Evolutionary conservation across 176 grass and related monocot genomes (phyloP).

Genomic region (Phoenix roebelenii): DNA sequence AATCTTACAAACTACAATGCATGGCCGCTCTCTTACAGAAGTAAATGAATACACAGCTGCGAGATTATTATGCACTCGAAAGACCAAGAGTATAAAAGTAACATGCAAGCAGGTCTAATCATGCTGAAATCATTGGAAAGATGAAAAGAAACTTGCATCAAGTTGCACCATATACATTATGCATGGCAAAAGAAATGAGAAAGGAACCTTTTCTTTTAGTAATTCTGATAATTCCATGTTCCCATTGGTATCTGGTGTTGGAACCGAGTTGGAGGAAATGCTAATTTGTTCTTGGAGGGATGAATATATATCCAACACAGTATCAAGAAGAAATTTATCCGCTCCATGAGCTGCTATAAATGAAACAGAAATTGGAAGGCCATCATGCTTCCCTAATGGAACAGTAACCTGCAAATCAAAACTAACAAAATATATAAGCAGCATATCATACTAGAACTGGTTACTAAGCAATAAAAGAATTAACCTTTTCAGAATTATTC

Average conservation of each 20-base stretch:
- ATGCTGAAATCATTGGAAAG: too few relatives aligned
- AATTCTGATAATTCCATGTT: conserved; percentile 47
- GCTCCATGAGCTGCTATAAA: conserved; percentile 75
- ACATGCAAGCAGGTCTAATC: too few relatives aligned
- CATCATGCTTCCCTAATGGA: conserved; percentile 66
- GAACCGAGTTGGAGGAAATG: conserved; percentile 49
- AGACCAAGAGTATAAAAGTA: too few relatives aligned
- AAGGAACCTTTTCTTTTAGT: conserved; percentile 91
- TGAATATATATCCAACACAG: conserved; percentile 55
- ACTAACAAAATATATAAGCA: not conserved
- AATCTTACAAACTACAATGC: too few relatives aligned
- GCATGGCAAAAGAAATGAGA: not conserved
- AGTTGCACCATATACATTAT: too few relatives aligned
- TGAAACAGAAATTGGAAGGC: conserved; percentile 66
- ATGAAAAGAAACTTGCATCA: too few relatives aligned
- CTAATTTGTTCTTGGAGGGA: conserved; percentile 63
- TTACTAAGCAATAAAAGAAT: too few relatives aligned
- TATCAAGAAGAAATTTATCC: conserved; percentile 75
- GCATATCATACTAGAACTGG: too few relatives aligned
- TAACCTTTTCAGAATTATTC: too few relatives aligned
- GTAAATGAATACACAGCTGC: too few relatives aligned
- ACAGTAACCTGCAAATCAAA: conserved; percentile 48
- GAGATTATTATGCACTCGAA: too few relatives aligned
- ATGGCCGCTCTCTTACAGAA: too few relatives aligned
- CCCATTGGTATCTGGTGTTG: conserved; percentile 37